Percentiles rank a stretch among this genome's conserved stretches.
Conservation (phyloP, 306 rosid species). For the Prunus davidiana region DNA sequence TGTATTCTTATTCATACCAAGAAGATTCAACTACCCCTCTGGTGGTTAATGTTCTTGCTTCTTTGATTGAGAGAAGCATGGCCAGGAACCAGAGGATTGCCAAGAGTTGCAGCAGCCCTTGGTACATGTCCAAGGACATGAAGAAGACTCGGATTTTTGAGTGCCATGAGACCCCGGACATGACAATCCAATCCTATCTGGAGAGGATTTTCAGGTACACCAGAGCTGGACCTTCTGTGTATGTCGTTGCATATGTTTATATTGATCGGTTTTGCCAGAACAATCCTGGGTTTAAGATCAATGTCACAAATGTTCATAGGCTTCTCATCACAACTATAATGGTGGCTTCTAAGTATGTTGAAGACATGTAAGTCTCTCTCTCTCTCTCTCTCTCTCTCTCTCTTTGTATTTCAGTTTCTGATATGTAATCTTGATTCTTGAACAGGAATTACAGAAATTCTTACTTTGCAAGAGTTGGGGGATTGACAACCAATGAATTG, state of each 20-base stretch:
- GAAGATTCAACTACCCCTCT: conserved; percentile 64
- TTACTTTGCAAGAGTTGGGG: conserved; percentile 90
- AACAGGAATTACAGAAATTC: conserved; percentile 87
- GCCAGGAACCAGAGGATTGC: conserved; percentile 72
- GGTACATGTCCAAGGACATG: conserved; percentile 36
- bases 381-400: background rate
- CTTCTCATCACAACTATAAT: conserved; percentile 84
- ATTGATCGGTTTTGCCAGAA: conserved; percentile 83
- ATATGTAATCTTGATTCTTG: background rate
- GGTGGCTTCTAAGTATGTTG: conserved; percentile 94
- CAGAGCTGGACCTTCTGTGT: conserved; percentile 76
- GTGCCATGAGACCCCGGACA: conserved; percentile 74
- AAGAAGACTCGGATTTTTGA: conserved; percentile 49
- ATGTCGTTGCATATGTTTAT: conserved; percentile 88
- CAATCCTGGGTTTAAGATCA: conserved; percentile 63
- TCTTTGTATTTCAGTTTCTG: background rate
- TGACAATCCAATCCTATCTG: conserved; percentile 64
- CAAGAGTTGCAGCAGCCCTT: conserved; percentile 36
- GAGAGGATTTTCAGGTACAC: conserved; percentile 92
- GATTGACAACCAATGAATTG: conserved; percentile 65
- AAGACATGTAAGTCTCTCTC: conserved; percentile 72
- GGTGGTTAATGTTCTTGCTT: conserved; percentile 72
- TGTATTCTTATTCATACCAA: conserved; percentile 67
- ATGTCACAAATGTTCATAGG: conserved; percentile 69
- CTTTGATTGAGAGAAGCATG: conserved; percentile 78